These are phyloP conservation scores for Cylindrotheca fusiformis DNA, from an alignment of 108 stramenopile species.

Conservation along the genomic window DNA sequence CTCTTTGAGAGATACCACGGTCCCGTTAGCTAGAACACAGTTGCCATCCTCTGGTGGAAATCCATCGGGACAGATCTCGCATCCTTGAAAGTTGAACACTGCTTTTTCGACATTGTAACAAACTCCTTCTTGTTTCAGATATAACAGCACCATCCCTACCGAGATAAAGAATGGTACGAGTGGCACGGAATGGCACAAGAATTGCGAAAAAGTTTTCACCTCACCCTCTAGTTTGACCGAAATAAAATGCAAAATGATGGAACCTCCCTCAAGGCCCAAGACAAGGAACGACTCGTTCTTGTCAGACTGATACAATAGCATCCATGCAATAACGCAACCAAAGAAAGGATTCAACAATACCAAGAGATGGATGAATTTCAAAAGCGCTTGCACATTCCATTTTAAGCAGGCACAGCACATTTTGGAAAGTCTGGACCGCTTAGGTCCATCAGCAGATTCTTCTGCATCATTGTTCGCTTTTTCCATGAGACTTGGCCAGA, in stretches of 20 bases:
- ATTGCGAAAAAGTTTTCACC: conserved; percentile 2
- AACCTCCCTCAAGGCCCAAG: conserved; percentile 25
- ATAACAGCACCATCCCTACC: conserved; percentile 12
- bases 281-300: conserved; percentile 20
- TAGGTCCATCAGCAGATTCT: not conserved
- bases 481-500: conserved; percentile 19
- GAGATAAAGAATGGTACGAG: conserved; percentile 29
- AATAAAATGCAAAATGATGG: conserved; percentile 23
- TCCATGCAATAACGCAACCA: conserved; percentile 35
- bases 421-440: not conserved
- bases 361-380: conserved; percentile 12
- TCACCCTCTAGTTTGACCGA: conserved; percentile 22
- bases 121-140: conserved; percentile 30
- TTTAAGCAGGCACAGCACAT: conserved; percentile 14
- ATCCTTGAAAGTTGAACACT: conserved; percentile 22
- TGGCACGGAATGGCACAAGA: conserved; percentile 12
- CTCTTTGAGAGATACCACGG: not conserved
- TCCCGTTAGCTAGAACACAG: conserved; percentile 9
- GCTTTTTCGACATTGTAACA: conserved; percentile 17
- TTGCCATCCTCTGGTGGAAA: conserved; percentile 4
- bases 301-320: conserved; percentile 32
- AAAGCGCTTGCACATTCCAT: conserved; percentile 10
- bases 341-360: conserved; percentile 31
- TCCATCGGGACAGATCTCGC: conserved; percentile 21
- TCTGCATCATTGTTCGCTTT: conserved; percentile 4